These are phyloP conservation scores for Peronospora belbahrii DNA, from an alignment of 352 stramenopile genomes.

Conservation along the genomic window DNA sequence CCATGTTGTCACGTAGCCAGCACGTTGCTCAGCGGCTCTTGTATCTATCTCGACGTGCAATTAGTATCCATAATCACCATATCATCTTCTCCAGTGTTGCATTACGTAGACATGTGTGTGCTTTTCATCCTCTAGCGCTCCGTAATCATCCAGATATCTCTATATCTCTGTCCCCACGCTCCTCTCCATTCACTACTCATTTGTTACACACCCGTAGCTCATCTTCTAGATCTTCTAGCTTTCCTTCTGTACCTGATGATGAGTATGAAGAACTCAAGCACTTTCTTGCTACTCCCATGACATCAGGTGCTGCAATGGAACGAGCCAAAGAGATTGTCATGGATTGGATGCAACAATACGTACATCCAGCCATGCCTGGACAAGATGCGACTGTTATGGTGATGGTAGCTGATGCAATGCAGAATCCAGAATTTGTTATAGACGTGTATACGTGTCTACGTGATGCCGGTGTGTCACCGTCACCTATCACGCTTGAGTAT, in stretches of 20 bases:
- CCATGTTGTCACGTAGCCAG: conserved; percentile 16
- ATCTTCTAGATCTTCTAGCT: conserved; percentile 9
- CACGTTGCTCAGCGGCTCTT: conserved; percentile 15
- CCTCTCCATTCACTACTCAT: neutral
- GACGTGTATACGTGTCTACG: conserved; percentile 54
- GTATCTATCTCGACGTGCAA: conserved; percentile 10
- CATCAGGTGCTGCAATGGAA: conserved; percentile 23
- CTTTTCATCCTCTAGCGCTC: conserved; percentile 1
- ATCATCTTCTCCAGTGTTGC: neutral
- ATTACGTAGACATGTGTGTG: neutral
- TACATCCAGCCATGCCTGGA: conserved; percentile 57
- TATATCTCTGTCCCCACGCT: neutral
- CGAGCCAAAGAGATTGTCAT: conserved; percentile 37
- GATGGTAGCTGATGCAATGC: conserved; percentile 61
- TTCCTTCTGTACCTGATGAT: conserved; percentile 24
- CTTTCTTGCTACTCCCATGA: conserved; percentile 44
- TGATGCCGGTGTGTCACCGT: conserved; percentile 46
- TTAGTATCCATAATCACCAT: neutral
- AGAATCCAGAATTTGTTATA: conserved; percentile 47
- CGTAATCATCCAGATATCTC: conserved; percentile 4
- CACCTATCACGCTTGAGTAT: conserved; percentile 63
- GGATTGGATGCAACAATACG: conserved; percentile 46
- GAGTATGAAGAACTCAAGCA: conserved; percentile 59
- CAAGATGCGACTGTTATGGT: conserved; percentile 72
- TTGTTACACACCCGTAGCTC: conserved; percentile 11